Percentiles rank a stretch among this genome's conserved stretches.
Evolutionary conservation across 257 asterid genomes (phyloP).

Genomic region (Phtheirospermum japonicum): DNA sequence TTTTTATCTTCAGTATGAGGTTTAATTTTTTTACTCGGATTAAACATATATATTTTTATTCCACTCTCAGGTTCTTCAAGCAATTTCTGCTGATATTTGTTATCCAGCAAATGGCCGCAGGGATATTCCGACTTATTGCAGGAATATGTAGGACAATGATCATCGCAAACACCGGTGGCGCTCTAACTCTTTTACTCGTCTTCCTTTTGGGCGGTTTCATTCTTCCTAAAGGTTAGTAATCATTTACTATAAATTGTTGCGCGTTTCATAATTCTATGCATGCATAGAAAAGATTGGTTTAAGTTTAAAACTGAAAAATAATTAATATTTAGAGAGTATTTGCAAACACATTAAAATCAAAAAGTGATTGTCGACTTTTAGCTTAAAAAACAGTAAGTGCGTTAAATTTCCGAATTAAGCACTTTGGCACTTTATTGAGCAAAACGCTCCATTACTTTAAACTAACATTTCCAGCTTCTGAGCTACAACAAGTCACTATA

Average conservation of each 20-base stretch:
- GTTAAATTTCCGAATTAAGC: too few species aligned
- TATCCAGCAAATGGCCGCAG: conserved; percentile 60
- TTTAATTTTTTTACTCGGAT: too few species aligned
- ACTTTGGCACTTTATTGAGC: too few species aligned
- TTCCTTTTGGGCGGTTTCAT: conserved; percentile 63
- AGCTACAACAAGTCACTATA: too few species aligned
- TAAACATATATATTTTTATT: too few species aligned
- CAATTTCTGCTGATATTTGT: conserved; percentile 45
- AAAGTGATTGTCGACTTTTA: neutral
- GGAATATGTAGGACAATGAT: conserved; percentile 55
- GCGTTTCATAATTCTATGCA: neutral
- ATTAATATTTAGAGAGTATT: too few species aligned
- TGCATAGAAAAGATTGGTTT: neutral
- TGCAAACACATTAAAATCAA: too few species aligned
- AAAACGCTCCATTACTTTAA: too few species aligned
- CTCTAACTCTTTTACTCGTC: conserved; percentile 42
- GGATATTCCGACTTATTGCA: conserved; percentile 50
- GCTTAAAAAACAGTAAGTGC: too few species aligned
- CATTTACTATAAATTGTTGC: neutral
- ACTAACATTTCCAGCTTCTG: too few species aligned
- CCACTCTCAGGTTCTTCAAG: conserved; percentile 53
- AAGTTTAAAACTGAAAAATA: neutral
- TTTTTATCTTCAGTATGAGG: too few species aligned
- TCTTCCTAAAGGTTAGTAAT: conserved; percentile 45
- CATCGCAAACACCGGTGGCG: conserved; percentile 56